Conservation (phyloP, 1,284 basidiomycete species). For the Xerocomus nothofagi region DNA sequence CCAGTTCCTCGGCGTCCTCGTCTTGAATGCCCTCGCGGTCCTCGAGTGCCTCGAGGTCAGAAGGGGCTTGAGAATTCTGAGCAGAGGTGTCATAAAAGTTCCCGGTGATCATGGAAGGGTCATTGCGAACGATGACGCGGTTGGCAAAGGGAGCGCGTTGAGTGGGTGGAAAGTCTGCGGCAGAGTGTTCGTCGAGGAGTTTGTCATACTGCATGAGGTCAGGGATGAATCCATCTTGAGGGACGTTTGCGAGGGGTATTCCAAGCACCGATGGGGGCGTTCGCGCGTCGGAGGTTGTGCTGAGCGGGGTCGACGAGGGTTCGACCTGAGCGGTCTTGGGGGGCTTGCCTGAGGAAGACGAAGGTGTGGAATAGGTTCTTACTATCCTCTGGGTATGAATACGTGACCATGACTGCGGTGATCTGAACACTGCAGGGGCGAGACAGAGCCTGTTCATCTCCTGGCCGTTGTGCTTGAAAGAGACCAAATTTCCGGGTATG, state of each 20-base stretch:
- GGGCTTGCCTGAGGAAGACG: constrained; percentile 10
- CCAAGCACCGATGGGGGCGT: constrained; percentile 15
- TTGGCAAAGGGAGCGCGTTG: constrained; percentile 51
- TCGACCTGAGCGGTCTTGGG: constrained; percentile 4
- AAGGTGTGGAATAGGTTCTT: constrained; percentile 20
- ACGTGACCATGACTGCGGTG: constrained; percentile 11
- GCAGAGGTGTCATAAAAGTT: constrained; percentile 27
- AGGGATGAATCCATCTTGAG: constrained; percentile 41
- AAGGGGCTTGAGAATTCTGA: constrained; percentile 3
- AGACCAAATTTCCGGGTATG: constrained; percentile 13
- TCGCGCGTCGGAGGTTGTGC: neutral
- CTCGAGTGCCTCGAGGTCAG: constrained; percentile 4
- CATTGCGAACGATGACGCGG: constrained; percentile 63
- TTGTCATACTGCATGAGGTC: constrained; percentile 62
- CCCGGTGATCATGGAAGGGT: constrained; percentile 38
- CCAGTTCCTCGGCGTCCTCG: constrained; percentile 22
- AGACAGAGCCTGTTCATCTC: constrained; percentile 26
- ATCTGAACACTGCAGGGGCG: constrained; percentile 13
- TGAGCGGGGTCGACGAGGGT: constrained; percentile 3
- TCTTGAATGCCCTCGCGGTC: constrained; percentile 9
- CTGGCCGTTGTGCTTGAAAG: neutral
- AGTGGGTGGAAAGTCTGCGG: constrained; percentile 52
- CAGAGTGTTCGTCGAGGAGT: constrained; percentile 58
- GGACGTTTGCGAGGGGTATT: constrained; percentile 22
- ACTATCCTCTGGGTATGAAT: neutral